Evolutionary conservation across 768 basidiomycete genomes (phyloP).

Genomic region (Hirschioporus abietinus): DNA sequence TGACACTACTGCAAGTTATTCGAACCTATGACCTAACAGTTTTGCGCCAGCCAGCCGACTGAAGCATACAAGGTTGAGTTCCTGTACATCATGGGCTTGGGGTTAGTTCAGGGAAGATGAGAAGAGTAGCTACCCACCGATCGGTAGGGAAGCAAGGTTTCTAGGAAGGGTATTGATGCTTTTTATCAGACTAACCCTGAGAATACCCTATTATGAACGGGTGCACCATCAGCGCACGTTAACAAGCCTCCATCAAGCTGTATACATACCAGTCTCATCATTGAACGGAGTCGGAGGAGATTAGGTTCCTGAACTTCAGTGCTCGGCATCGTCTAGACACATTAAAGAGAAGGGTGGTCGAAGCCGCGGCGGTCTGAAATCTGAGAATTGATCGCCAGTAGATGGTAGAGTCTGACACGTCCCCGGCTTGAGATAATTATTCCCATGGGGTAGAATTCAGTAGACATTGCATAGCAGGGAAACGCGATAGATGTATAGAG

Average conservation of each 20-base stretch:
- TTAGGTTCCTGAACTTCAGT: neutral
- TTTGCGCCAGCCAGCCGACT: neutral
- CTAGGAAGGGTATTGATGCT: neutral
- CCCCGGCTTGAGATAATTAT: neutral
- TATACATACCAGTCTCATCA: neutral
- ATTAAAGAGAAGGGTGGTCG: neutral
- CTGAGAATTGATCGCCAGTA: neutral
- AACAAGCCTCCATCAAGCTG: neutral
- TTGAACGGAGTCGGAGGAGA: neutral
- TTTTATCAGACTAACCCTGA: neutral
- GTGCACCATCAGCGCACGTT: neutral
- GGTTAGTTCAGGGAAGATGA: neutral
- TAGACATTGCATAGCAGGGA: neutral
- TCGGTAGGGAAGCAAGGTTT: neutral
- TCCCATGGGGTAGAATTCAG: neutral
- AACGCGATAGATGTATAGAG: neutral
- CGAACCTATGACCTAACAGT: neutral
- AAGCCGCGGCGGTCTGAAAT: neutral
- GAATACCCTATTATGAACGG: neutral
- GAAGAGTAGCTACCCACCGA: neutral
- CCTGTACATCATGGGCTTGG: neutral
- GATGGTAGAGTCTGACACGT: neutral
- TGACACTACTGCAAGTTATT: neutral
- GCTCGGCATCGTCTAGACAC: too few species aligned
- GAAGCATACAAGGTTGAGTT: neutral